phyloP scores from a whole-genome alignment of 2,329 filamentous ascomycete genomes.

The Alternaria sp. region DNA sequence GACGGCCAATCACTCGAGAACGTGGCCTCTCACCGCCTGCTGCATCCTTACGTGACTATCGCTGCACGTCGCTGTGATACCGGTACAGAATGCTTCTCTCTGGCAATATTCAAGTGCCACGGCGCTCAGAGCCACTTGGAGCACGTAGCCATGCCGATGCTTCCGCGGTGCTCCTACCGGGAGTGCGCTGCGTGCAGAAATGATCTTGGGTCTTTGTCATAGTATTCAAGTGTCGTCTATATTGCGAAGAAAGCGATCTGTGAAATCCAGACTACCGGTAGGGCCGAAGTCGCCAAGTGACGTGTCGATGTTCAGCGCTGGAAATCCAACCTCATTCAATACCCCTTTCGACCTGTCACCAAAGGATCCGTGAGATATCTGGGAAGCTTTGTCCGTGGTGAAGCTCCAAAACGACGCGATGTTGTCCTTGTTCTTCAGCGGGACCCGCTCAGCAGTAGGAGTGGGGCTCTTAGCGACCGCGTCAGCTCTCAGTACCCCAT shows the following conservation, averaged over 20 bases:
- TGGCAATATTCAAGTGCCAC: constrained; percentile 8
- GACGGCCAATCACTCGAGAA: constrained; percentile 46
- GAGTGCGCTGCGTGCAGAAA: not conserved
- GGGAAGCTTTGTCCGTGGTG: constrained; percentile 30
- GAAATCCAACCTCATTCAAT: constrained; percentile 22
- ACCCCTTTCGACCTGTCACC: constrained; percentile 9
- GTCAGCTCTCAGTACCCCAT: constrained; percentile 11
- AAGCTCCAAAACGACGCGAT: constrained; percentile 20
- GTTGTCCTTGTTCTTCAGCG: constrained; percentile 38
- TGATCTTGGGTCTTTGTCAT: not conserved
- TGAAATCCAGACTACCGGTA: constrained; percentile 31
- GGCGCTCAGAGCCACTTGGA: not conserved
- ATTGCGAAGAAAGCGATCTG: constrained; percentile 35
- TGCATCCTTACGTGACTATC: constrained; percentile 19
- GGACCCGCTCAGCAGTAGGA: constrained; percentile 26
- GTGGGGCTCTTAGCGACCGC: constrained; percentile 29
- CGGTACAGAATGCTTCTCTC: constrained; percentile 7
- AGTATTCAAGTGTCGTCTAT: constrained; percentile 22
- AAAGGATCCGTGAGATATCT: constrained; percentile 16
- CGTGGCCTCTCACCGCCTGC: constrained; percentile 44
- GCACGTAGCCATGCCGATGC: not conserved
- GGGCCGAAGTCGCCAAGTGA: constrained; percentile 31
- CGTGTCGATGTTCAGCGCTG: constrained; percentile 28
- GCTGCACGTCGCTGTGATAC: constrained; percentile 16
- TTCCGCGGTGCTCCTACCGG: not conserved